Conservation (phyloP, 2,329 filamentous ascomycete species). For the Tolypocladium tropicale region DNA sequence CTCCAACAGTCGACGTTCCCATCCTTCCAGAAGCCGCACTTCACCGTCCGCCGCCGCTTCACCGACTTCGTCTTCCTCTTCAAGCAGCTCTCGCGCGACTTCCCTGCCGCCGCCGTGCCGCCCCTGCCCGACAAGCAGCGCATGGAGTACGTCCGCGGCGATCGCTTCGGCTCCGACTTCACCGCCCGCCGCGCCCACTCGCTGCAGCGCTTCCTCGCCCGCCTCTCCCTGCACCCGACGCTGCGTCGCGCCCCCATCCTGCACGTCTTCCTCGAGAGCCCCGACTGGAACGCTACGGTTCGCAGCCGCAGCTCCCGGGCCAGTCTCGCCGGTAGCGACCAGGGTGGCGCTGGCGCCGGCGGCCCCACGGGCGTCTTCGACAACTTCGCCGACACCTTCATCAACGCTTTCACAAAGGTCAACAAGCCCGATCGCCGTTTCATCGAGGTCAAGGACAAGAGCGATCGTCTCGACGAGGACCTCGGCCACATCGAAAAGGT, state of each 20-base stretch:
- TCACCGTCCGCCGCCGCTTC: constrained; percentile 78
- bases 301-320: constrained; percentile 60
- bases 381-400: constrained; percentile 88
- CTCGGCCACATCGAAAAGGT: constrained; percentile 90
- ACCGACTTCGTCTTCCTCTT: constrained; percentile 97
- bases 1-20: constrained; percentile 73
- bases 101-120: constrained; percentile 83
- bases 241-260: constrained; percentile 75
- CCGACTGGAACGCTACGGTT: constrained; percentile 97
- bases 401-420: constrained; percentile 94
- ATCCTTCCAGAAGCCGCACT: constrained; percentile 75
- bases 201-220: constrained; percentile 79
- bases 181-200: constrained; percentile 82
- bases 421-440: constrained; percentile 93
- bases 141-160: constrained; percentile 96
- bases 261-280: constrained; percentile 82
- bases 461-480: constrained; percentile 90
- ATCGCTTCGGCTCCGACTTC: constrained; percentile 90
- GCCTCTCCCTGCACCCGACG: constrained; percentile 78
- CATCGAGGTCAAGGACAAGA: constrained; percentile 84
- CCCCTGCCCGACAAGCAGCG: constrained; percentile 97
- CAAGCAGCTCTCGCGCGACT: constrained; percentile 80
- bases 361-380: constrained; percentile 69
- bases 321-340: constrained; percentile 37
- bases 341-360: constrained; percentile 25